Evolutionary conservation across 2,329 filamentous ascomycete genomes (phyloP).

Genomic region (Septoria petroselini): DNA sequence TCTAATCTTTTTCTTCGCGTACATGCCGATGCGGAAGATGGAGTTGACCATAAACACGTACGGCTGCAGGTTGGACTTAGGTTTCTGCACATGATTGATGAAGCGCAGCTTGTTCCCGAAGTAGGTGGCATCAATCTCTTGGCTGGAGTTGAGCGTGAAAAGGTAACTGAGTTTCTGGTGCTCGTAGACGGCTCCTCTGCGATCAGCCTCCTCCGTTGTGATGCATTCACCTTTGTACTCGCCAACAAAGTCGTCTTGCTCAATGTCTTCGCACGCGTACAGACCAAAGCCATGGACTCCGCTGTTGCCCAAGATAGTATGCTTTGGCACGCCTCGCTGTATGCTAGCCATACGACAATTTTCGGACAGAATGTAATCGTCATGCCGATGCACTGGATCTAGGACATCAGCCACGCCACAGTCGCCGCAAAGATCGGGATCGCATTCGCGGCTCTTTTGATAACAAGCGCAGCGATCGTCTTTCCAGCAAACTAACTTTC

Average conservation of each 20-base stretch:
- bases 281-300: slow-evolving; percentile 73
- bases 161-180: slow-evolving; percentile 62
- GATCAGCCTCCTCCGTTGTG: slow-evolving; percentile 64
- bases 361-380: slow-evolving; percentile 54
- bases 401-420: slow-evolving; percentile 69
- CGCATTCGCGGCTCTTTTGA: slow-evolving; percentile 73
- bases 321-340: slow-evolving; percentile 64
- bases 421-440: slow-evolving; percentile 67
- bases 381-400: slow-evolving; percentile 64
- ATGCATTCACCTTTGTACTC: slow-evolving; percentile 81
- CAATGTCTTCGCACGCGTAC: slow-evolving; percentile 66
- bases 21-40: slow-evolving; percentile 70
- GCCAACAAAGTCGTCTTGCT: slow-evolving; percentile 68
- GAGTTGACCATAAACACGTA: slow-evolving; percentile 70
- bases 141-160: slow-evolving; percentile 52
- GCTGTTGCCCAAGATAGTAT: slow-evolving; percentile 66
- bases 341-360: slow-evolving; percentile 71
- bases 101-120: slow-evolving; percentile 79
- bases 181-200: slow-evolving; percentile 64
- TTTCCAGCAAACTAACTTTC: slow-evolving; percentile 39
- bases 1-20: slow-evolving; percentile 63
- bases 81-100: slow-evolving; percentile 69
- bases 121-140: slow-evolving; percentile 66
- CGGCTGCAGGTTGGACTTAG: slow-evolving; percentile 60
- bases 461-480: slow-evolving; percentile 62